Conservation (phyloP, 345 rosid genomes). For the Ceriops zippeliana region DNA sequence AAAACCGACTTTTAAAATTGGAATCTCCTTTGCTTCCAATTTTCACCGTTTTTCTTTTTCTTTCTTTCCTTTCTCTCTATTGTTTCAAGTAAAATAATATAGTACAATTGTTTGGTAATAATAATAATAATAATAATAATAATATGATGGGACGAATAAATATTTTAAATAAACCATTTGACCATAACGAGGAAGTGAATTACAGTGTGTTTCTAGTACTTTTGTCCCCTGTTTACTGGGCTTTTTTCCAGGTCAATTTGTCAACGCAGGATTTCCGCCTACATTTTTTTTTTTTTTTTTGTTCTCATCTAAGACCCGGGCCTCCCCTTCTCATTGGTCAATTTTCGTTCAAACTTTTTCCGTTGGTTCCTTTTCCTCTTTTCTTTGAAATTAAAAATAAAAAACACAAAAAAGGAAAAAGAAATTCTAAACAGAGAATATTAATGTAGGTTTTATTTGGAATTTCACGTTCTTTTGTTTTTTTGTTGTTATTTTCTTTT, state of each 20-base stretch:
- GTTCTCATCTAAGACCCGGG: background rate
- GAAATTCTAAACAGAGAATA: background rate
- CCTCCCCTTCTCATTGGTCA: background rate
- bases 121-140: too few relatives aligned
- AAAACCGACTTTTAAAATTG: conserved; percentile 8
- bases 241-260: background rate
- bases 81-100: too few relatives aligned
- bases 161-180: too few relatives aligned
- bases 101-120: too few relatives aligned
- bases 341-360: background rate
- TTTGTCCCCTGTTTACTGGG: background rate
- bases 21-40: conserved; percentile 1
- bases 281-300: background rate
- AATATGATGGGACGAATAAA: too few relatives aligned
- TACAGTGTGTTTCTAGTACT: background rate
- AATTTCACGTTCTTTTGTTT: too few relatives aligned
- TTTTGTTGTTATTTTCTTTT: too few relatives aligned
- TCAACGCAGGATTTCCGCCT: background rate
- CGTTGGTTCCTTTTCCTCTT: background rate
- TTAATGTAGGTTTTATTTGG: background rate
- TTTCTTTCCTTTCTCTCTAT: too few relatives aligned
- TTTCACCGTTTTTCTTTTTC: conserved; percentile 14
- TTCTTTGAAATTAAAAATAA: background rate
- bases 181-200: too few relatives aligned
- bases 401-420: background rate